A percentile compares a stretch with the other conserved stretches of the same genome.
Conservation (phyloP, 768 basidiomycete species). For the Flagelloscypha sp. region DNA sequence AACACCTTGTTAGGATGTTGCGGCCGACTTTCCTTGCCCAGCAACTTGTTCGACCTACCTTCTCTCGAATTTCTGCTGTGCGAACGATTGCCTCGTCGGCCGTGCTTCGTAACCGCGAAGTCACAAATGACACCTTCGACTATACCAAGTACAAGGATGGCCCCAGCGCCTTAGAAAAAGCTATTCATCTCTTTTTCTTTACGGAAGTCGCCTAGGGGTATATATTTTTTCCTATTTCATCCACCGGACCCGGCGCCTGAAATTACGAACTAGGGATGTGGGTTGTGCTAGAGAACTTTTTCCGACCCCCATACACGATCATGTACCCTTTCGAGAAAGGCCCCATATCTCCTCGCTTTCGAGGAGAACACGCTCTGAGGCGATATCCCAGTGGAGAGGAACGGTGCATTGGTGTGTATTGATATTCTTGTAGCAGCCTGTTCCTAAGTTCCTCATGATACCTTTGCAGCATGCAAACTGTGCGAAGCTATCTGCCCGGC, state of each 20-base stretch:
- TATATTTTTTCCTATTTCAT: slow-evolving; percentile 16
- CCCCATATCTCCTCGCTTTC: slow-evolving; percentile 93
- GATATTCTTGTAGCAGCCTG: slow-evolving; percentile 1
- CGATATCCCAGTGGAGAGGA: slow-evolving; percentile 98
- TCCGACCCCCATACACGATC: slow-evolving; percentile 95
- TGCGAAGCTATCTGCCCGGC: slow-evolving; percentile 99
- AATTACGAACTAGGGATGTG: slow-evolving; percentile 71
- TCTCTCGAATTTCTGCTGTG: no score
- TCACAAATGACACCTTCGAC: no score
- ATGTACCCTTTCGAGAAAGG: slow-evolving; percentile 99
- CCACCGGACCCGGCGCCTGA: slow-evolving; percentile 9
- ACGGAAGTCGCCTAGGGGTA: slow-evolving; percentile 96
- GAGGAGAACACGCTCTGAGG: slow-evolving; percentile 95
- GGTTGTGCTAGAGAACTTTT: slow-evolving; percentile 89
- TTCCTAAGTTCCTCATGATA: slow-evolving; percentile 5
- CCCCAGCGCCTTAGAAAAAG: slow-evolving; percentile 91
- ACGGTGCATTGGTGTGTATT: slow-evolving; percentile 84
- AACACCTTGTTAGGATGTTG: no score
- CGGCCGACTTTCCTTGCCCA: no score
- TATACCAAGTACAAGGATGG: slow-evolving; percentile 74
- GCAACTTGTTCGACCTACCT: no score
- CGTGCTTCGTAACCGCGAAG: no score
- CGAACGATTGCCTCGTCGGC: no score
- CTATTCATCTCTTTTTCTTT: slow-evolving; percentile 94
- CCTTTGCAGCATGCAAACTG: slow-evolving; percentile 80